Percentiles rank a stretch among this genome's conserved stretches.
Evolutionary conservation across 768 basidiomycete species (phyloP).

Genomic region (Lyophyllum semitale): DNA sequence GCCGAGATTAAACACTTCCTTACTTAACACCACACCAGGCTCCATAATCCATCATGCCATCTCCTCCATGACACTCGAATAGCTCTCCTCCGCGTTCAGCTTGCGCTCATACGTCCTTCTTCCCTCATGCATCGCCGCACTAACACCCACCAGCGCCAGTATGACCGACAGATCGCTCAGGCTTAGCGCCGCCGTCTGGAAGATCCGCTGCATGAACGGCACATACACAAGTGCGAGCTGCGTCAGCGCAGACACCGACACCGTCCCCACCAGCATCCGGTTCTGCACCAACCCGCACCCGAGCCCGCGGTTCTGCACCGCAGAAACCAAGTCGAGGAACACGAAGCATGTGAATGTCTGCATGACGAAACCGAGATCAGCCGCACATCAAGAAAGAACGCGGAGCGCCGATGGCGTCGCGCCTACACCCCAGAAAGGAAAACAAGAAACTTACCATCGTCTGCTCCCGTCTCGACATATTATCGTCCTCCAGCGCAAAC

Average conservation of each 20-base stretch:
- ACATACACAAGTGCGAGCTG: slow-evolving; percentile 89
- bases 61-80: slow-evolving; percentile 54
- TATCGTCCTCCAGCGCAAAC: slow-evolving; percentile 80
- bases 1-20: background rate
- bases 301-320: slow-evolving; percentile 91
- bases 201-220: slow-evolving; percentile 86
- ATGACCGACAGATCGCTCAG: slow-evolving; percentile 70
- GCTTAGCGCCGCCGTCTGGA: slow-evolving; percentile 87
- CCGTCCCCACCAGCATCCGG: slow-evolving; percentile 86
- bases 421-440: no score
- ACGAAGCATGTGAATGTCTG: slow-evolving; percentile 98
- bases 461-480: slow-evolving; percentile 85
- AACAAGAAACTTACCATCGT: slow-evolving; percentile 75
- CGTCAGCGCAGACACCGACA: slow-evolving; percentile 81
- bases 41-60: slow-evolving; percentile 43
- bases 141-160: slow-evolving; percentile 63
- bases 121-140: slow-evolving; percentile 74
- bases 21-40: background rate
- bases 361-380: slow-evolving; percentile 10
- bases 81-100: slow-evolving; percentile 54
- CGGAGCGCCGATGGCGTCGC: no score
- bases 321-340: slow-evolving; percentile 94
- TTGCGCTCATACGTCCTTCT: slow-evolving; percentile 77
- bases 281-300: slow-evolving; percentile 84
- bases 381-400: no score